A percentile compares a stretch with the other conserved stretches of the same genome.
Conservation (phyloP, 208 protist species). For the Crithidia thermophila region DNA sequence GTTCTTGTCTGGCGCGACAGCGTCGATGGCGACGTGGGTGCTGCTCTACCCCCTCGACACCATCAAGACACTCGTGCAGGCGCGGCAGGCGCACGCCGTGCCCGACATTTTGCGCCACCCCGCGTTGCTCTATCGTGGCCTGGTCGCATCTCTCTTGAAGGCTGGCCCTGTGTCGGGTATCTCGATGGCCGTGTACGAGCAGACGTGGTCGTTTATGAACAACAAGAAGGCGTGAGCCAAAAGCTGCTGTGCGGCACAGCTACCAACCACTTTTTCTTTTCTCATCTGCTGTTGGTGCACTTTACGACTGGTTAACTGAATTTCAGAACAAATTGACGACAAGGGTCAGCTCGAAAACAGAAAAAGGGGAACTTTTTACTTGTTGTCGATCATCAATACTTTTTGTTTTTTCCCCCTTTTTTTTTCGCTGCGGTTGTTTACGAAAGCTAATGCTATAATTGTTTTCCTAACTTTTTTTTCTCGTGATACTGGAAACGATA, state of each 20-base stretch:
- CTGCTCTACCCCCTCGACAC: slow-evolving; percentile 87
- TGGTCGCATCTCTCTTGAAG: slow-evolving; percentile 69
- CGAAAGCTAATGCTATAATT: too few relatives aligned
- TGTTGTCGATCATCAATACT: too few relatives aligned
- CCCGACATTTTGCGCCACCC: slow-evolving; percentile 28
- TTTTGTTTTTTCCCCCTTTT: too few relatives aligned
- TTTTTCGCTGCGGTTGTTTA: too few relatives aligned
- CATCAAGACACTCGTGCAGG: slow-evolving; percentile 85
- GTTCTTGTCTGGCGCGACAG: slow-evolving; percentile 60
- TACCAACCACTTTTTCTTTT: background rate
- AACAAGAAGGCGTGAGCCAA: background rate
- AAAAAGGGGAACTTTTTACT: too few relatives aligned
- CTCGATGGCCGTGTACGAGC: slow-evolving; percentile 82
- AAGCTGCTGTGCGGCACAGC: too few relatives aligned
- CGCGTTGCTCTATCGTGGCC: slow-evolving; percentile 57
- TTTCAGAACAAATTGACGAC: too few relatives aligned
- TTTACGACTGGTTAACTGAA: too few relatives aligned
- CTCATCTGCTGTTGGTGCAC: too few relatives aligned
- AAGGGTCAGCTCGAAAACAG: too few relatives aligned
- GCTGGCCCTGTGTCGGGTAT: slow-evolving; percentile 78
- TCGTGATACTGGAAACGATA: too few relatives aligned
- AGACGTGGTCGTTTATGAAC: slow-evolving; percentile 20
- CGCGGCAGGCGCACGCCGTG: slow-evolving; percentile 40
- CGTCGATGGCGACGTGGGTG: slow-evolving; percentile 76
- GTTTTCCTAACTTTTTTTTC: too few relatives aligned